Evolutionary conservation across 148 eudicot species (phyloP).

Genomic region (Suaeda aralocaspica): DNA sequence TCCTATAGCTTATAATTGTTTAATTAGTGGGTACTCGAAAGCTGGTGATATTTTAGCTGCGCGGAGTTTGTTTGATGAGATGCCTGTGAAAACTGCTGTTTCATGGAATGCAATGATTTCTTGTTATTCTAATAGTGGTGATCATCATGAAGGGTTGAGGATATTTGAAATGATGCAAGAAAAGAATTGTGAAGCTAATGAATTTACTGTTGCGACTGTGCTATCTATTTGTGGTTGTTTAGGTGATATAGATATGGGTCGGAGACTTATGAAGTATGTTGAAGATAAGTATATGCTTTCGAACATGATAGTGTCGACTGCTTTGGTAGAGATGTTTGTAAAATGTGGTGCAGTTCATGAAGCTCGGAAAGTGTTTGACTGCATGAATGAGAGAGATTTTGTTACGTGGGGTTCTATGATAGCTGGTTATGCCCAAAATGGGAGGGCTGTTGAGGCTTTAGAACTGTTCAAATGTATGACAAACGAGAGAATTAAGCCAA

Average conservation of each 20-base stretch:
- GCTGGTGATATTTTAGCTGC: conserved; percentile 40
- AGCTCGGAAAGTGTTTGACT: conserved; percentile 51
- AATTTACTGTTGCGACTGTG: conserved; percentile 39
- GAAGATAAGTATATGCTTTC: conserved; percentile 37
- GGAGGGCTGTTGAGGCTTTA: conserved; percentile 44
- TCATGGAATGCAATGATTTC: conserved; percentile 61
- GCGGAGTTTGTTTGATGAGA: conserved; percentile 49
- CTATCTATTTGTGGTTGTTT: conserved; percentile 49
- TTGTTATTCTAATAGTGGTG: conserved; percentile 43
- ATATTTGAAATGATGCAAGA: conserved; percentile 49
- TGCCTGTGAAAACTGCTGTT: conserved; percentile 44
- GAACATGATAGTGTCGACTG: conserved; percentile 54
- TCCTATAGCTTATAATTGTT: conserved; percentile 44
- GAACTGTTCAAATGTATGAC: conserved; percentile 48
- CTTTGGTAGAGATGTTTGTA: conserved; percentile 56
- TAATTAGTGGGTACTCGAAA: conserved; percentile 46
- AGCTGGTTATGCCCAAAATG: conserved; percentile 62
- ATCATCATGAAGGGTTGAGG: conserved; percentile 43
- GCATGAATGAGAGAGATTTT: conserved; percentile 41
- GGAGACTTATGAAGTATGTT: conserved; percentile 39
- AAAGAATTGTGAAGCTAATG: conserved; percentile 39
- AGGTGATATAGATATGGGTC: conserved; percentile 46
- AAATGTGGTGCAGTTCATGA: conserved; percentile 57
- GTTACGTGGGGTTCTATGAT: conserved; percentile 64
- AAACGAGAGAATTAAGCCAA: conserved; percentile 37